Conservation (phyloP, 1,284 basidiomycete genomes). For the Wallemia mellicola region DNA sequence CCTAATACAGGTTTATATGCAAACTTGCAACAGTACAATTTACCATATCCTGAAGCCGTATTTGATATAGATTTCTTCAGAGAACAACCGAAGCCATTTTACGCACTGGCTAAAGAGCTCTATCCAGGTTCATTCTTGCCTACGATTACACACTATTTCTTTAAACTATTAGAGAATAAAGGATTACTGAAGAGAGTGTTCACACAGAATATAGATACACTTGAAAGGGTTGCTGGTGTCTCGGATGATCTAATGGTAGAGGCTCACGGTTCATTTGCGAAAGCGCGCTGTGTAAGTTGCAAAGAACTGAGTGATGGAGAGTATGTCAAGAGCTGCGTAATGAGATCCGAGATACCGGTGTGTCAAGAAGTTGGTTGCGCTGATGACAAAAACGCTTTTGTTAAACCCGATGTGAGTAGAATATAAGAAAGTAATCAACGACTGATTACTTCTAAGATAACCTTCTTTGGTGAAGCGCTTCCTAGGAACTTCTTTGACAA, state of each 20-base stretch:
- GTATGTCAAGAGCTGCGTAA: slow-evolving; percentile 8
- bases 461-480: slow-evolving; percentile 11
- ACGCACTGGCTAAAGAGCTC: slow-evolving; percentile 12
- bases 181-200: slow-evolving; percentile 10
- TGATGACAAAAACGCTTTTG: not conserved
- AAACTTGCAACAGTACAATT: slow-evolving; percentile 21
- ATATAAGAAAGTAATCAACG: too few species aligned
- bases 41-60: slow-evolving; percentile 25
- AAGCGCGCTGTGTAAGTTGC: slow-evolving; percentile 10
- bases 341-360: slow-evolving; percentile 3
- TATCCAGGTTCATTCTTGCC: slow-evolving; percentile 18
- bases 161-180: slow-evolving; percentile 14
- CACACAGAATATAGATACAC: slow-evolving; percentile 15
- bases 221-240: slow-evolving; percentile 16
- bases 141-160: slow-evolving; percentile 17
- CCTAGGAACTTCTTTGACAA: slow-evolving; percentile 9
- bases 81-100: slow-evolving; percentile 11
- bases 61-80: slow-evolving; percentile 21
- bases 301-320: slow-evolving; percentile 7
- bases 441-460: too few species aligned
- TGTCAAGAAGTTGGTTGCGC: not conserved
- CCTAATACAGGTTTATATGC: slow-evolving; percentile 24
- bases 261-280: slow-evolving; percentile 13
- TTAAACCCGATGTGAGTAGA: slow-evolving; percentile 9
- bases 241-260: slow-evolving; percentile 14